Percentiles rank a stretch among this genome's conserved stretches.
Conservation (phyloP, 1,284 basidiomycete genomes). For the Phellopilus nigrolimitatus region DNA sequence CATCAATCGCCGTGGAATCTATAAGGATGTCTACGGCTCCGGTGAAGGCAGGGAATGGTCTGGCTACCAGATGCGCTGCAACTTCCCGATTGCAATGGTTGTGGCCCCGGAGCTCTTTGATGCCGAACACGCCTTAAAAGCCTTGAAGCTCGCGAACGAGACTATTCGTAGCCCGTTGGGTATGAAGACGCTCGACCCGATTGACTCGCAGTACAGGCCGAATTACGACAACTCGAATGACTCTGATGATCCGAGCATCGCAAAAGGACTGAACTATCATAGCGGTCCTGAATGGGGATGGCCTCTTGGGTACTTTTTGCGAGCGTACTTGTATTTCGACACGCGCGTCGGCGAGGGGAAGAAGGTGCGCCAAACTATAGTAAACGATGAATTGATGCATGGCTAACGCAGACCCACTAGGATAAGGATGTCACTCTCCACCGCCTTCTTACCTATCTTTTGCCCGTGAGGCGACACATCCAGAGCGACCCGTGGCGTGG, state of each 20-base stretch:
- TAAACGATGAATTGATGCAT: background rate
- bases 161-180: conserved; percentile 80
- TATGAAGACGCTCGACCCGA: conserved; percentile 90
- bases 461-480: conserved; percentile 70
- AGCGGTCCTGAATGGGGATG: conserved; percentile 92
- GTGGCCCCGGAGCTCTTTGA: conserved; percentile 96
- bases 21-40: conserved; percentile 96
- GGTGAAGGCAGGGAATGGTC: conserved; percentile 86
- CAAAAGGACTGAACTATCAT: conserved; percentile 90
- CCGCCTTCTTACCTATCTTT: conserved; percentile 68
- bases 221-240: conserved; percentile 92
- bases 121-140: conserved; percentile 70
- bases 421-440: conserved; percentile 72
- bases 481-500: conserved; percentile 83
- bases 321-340: conserved; percentile 88
- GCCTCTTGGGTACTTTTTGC: conserved; percentile 93
- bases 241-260: conserved; percentile 70
- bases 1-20: conserved; percentile 90
- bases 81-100: conserved; percentile 95
- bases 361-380: conserved; percentile 43
- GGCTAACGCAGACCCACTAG: conserved; percentile 32
- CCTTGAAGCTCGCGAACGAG: conserved; percentile 73
- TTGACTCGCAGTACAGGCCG: conserved; percentile 82
- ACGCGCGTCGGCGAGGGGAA: conserved; percentile 54
- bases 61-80: conserved; percentile 92